Evolutionary conservation across 2,329 filamentous ascomycete species (phyloP).

Genomic region (Metarhizium guizhouense): DNA sequence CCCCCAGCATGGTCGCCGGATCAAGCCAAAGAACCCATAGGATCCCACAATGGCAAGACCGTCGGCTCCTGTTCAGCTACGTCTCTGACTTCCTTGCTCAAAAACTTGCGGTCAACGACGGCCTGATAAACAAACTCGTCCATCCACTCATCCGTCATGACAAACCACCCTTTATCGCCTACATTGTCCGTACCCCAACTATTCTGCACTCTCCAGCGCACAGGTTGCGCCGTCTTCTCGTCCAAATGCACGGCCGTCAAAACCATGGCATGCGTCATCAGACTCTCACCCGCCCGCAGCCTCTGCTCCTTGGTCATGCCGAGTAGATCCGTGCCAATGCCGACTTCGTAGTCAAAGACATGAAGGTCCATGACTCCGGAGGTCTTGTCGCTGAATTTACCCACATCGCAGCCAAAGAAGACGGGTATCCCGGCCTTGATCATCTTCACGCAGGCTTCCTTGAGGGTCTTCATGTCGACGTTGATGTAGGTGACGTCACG

Average conservation of each 20-base stretch:
- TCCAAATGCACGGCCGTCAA: constrained; percentile 77
- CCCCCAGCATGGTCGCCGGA: not conserved
- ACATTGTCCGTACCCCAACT: constrained; percentile 59
- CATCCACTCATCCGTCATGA: constrained; percentile 79
- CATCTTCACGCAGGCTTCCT: constrained; percentile 66
- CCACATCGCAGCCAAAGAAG: constrained; percentile 85
- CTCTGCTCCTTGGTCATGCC: constrained; percentile 69
- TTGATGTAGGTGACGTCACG: constrained; percentile 74
- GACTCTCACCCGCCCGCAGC: constrained; percentile 62
- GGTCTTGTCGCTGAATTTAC: constrained; percentile 62
- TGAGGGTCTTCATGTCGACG: constrained; percentile 64
- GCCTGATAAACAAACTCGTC: constrained; percentile 79
- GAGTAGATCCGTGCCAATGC: constrained; percentile 69
- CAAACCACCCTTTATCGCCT: constrained; percentile 76
- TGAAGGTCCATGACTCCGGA: constrained; percentile 73
- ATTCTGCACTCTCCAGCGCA: constrained; percentile 83
- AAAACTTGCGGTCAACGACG: constrained; percentile 66
- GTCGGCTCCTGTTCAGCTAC: constrained; percentile 62
- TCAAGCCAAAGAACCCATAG: constrained; percentile 64
- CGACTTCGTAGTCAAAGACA: constrained; percentile 71
- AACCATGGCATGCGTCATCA: constrained; percentile 92
- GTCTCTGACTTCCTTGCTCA: constrained; percentile 56
- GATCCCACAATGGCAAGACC: constrained; percentile 70
- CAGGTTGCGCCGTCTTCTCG: constrained; percentile 47
- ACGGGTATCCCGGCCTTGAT: constrained; percentile 69